A percentile compares a stretch with the other conserved stretches of the same genome.
Evolutionary conservation across 805 yeast species (phyloP).

Genomic region (Candida nemodendra): DNA sequence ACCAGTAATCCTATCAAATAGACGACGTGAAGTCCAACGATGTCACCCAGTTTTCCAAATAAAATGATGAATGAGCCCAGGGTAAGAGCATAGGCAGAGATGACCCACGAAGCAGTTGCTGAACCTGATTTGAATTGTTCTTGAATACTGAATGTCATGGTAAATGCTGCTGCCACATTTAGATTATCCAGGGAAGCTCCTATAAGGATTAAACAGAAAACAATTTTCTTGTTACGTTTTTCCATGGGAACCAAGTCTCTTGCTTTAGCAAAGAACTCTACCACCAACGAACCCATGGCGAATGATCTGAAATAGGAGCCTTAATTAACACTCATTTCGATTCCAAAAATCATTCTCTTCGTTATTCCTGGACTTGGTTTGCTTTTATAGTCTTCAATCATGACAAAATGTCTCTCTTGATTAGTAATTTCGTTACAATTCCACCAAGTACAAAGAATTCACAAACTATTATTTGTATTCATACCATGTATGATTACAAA

Average conservation of each 20-base stretch:
- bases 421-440: too few species aligned
- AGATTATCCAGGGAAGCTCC: slow-evolving; percentile 26
- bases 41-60: slow-evolving; percentile 42
- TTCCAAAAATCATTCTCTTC: too few species aligned
- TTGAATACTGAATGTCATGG: slow-evolving; percentile 27
- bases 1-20: slow-evolving; percentile 23
- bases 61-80: slow-evolving; percentile 44
- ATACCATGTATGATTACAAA: too few species aligned
- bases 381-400: too few species aligned
- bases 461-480: too few species aligned
- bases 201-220: slow-evolving; percentile 13
- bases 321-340: too few species aligned
- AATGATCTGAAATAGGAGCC: too few species aligned
- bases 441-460: too few species aligned
- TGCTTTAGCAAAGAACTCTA: slow-evolving; percentile 2
- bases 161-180: slow-evolving; percentile 26
- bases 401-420: too few species aligned
- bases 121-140: slow-evolving; percentile 37
- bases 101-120: slow-evolving; percentile 39
- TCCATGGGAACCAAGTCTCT: slow-evolving; percentile 17
- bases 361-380: too few species aligned
- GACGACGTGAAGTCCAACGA: slow-evolving; percentile 37
- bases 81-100: slow-evolving; percentile 44
- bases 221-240: slow-evolving; percentile 14
- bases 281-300: too few species aligned